Evolutionary conservation across 2,329 filamentous ascomycete species (phyloP).

Genomic region (Microsporum ferrugineum): DNA sequence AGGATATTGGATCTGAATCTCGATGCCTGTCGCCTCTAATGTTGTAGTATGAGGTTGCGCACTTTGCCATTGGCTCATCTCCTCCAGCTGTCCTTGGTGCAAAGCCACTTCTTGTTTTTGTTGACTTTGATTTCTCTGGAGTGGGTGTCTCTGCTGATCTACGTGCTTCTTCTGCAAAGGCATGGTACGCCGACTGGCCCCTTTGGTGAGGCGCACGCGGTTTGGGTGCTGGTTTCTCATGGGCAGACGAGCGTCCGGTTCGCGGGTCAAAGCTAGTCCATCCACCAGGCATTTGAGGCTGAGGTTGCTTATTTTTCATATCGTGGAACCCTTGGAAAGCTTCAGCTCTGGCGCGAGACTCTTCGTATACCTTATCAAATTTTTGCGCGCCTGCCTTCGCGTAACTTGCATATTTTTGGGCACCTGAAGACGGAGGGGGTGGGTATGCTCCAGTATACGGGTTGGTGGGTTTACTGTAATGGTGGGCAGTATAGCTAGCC

Average conservation of each 20-base stretch:
- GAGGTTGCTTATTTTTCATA: constrained; percentile 26
- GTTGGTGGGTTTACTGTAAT: constrained; percentile 5
- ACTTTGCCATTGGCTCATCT: constrained; percentile 47
- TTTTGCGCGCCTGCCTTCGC: constrained; percentile 30
- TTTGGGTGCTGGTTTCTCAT: constrained; percentile 9
- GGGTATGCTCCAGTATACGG: constrained; percentile 10
- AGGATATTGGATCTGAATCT: constrained; percentile 24
- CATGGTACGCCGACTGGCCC: constrained; percentile 32
- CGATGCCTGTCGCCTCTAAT: constrained; percentile 26
- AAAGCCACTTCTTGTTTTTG: constrained; percentile 46
- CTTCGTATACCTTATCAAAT: constrained; percentile 30
- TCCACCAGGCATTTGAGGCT: constrained; percentile 15
- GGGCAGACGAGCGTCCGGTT: constrained; percentile 21
- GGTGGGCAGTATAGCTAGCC: constrained; percentile 1
- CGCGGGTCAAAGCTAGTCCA: constrained; percentile 33
- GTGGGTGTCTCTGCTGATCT: constrained; percentile 22
- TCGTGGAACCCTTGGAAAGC: constrained; percentile 35
- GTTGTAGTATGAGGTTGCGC: constrained; percentile 41
- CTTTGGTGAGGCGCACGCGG: constrained; percentile 16
- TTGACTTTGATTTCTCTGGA: constrained; percentile 29
- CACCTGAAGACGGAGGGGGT: constrained; percentile 26
- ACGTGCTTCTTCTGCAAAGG: constrained; percentile 24
- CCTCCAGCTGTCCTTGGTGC: constrained; percentile 47
- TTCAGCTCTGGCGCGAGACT: constrained; percentile 33
- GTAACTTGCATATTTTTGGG: constrained; percentile 32